Conservation (phyloP, 495 filamentous ascomycete genomes). For the Podospora pseudoanserina region DNA sequence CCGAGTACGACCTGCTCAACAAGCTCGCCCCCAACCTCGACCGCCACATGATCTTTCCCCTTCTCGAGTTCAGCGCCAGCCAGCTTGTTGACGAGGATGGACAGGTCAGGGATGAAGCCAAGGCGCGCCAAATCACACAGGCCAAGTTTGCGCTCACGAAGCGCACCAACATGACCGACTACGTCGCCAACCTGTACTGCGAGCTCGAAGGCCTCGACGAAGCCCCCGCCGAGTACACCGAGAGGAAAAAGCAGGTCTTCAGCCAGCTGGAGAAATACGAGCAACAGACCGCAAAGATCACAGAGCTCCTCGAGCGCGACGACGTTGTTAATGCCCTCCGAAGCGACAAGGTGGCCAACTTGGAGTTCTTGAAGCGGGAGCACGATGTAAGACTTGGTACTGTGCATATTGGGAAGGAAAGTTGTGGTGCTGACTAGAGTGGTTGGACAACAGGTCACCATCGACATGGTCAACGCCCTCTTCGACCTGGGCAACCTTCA, state of each 20-base stretch:
- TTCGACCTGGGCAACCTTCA: constrained; percentile 94
- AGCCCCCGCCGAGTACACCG: constrained; percentile 76
- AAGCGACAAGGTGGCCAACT: constrained; percentile 94
- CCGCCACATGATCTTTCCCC: constrained; percentile 90
- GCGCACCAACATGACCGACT: constrained; percentile 97
- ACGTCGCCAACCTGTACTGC: constrained; percentile 81
- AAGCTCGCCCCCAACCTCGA: constrained; percentile 91
- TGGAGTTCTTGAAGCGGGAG: constrained; percentile 91
- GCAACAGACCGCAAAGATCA: constrained; percentile 81
- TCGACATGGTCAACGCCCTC: constrained; percentile 89
- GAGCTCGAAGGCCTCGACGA: constrained; percentile 77
- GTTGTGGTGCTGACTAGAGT: constrained; percentile 18
- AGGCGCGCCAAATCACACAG: constrained; percentile 65
- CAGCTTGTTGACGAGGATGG: constrained; percentile 54
- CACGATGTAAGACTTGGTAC: constrained; percentile 59
- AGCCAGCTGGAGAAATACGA: constrained; percentile 72
- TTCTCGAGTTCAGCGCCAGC: constrained; percentile 74
- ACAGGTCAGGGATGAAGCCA: constrained; percentile 50
- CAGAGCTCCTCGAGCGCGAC: constrained; percentile 75
- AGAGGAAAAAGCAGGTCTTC: constrained; percentile 85
- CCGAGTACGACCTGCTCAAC: constrained; percentile 74
- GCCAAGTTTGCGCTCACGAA: constrained; percentile 90
- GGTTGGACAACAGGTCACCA: constrained; percentile 57
- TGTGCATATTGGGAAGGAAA: not conserved
- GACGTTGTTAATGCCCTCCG: constrained; percentile 83